Conservation (phyloP, 371 early-diverging fungal genomes). For the Phascolomyces articulosus region DNA sequence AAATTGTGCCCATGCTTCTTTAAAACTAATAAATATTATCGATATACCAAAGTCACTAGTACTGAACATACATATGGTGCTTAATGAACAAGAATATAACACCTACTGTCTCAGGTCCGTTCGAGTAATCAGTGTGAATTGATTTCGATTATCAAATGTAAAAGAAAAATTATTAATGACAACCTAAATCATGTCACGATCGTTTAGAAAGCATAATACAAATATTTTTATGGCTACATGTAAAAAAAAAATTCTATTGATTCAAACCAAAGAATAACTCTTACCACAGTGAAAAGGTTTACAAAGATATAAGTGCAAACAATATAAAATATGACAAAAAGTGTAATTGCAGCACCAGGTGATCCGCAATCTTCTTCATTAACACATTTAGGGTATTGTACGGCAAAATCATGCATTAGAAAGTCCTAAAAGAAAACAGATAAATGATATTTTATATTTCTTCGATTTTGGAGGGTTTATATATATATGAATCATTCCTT, state of each 20-base stretch:
- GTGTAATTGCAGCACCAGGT: constrained; percentile 33
- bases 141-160: constrained; percentile 54
- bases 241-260: no score
- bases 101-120: constrained; percentile 47
- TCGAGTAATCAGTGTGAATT: constrained; percentile 52
- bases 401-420: constrained; percentile 58
- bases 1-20: constrained; percentile 47
- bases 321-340: constrained; percentile 54
- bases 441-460: no score
- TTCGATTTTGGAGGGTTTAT: no score
- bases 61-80: no score
- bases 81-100: no score
- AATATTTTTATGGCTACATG: no score
- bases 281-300: constrained; percentile 58
- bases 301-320: constrained; percentile 59
- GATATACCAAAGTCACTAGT: no score
- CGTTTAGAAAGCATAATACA: no score
- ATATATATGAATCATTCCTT: no score
- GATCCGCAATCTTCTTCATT: constrained; percentile 53
- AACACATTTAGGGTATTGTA: constrained; percentile 40
- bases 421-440: constrained; percentile 35
- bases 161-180: constrained; percentile 62
- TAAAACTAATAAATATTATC: constrained; percentile 33
- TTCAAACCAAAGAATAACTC: no score
- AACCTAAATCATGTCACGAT: no score